Evolutionary conservation across 352 stramenopile species (phyloP), one percentile per base, ranked within the genome.

Genomic region (Phytopythium vexans): DNA sequence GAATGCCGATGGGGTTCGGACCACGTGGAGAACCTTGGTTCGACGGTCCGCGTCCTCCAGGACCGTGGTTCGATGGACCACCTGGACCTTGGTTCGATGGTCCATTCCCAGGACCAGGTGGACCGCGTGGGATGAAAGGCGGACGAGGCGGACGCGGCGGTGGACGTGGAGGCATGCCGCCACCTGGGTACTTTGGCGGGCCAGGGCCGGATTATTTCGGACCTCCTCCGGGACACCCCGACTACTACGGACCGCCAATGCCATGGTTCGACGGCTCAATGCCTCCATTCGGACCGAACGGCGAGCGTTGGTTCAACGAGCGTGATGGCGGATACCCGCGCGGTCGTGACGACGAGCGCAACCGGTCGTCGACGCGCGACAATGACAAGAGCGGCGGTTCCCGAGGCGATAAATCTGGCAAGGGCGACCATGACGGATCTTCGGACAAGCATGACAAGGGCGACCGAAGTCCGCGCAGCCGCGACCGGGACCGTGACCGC

Each of bases 61-160:
- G 81, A 14, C 72, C 74, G 16, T 91, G 81, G 81, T 94, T 89
- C 59, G 77, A 94, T 46, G 82, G 78, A 1, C 77, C 72, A 2
- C 80, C 68, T 38, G 72, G 66, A 1, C 84, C 83, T 21, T 94
- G 84, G 84, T 94, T 92, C 52, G 82, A 91, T 43, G 82, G 82
- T 36, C 79, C 81, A 33, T 88, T 86, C 35, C 81, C 81, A 36
- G 76, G 77, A 36, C 69, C 60, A 56, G 64, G 68, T 47, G 61
- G 60, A 35, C 66, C 55, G 31, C 54, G 69, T 21, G 60, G 55
- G 10, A 77, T 74, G 63, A 82, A 77, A 38, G 77, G 77, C 38
- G 65, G 71, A 53, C 77, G 74, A 42, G 68, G 74, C 42, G 74
- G 77, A 37, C 58, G 73, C 10, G 60, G 73, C 47, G 62, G 66